Conservation (phyloP, 164 flowering plant genomes). For the Aristolochia fimbriata region DNA sequence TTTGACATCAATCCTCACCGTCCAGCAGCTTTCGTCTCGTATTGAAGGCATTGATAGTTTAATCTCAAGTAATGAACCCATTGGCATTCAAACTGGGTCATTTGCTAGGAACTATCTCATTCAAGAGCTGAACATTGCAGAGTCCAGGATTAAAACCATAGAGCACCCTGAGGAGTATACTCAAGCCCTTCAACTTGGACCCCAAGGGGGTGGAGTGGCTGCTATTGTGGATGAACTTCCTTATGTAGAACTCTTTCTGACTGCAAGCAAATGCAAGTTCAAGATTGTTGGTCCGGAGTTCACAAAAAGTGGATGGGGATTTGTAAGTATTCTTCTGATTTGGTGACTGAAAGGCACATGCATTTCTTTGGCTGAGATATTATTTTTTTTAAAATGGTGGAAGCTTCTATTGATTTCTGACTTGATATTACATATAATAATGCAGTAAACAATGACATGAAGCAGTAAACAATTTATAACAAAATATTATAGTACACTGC, state of each 20-base stretch:
- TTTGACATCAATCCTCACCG: slow-evolving; percentile 91
- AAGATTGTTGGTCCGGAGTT: slow-evolving; percentile 76
- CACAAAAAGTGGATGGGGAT: slow-evolving; percentile 94
- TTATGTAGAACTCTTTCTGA: slow-evolving; percentile 61
- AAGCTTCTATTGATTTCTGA: no score
- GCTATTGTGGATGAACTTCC: slow-evolving; percentile 95
- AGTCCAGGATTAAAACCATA: slow-evolving; percentile 40
- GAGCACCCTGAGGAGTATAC: slow-evolving; percentile 37
- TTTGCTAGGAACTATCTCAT: slow-evolving; percentile 63
- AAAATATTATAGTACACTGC: no score
- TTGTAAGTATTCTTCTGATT: slow-evolving; percentile 46
- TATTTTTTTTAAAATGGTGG: no score
- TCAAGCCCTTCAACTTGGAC: slow-evolving; percentile 48
- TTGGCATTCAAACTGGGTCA: slow-evolving; percentile 83
- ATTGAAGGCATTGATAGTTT: slow-evolving; percentile 72
- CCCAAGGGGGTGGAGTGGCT: slow-evolving; percentile 65
- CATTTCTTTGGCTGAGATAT: no score
- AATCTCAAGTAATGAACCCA: slow-evolving; percentile 48
- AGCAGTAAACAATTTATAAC: no score
- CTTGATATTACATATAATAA: no score
- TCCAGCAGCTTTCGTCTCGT: slow-evolving; percentile 68
- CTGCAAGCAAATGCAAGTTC: slow-evolving; percentile 43
- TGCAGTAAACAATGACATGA: no score
- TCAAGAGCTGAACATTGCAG: slow-evolving; percentile 57
- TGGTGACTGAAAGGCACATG: background rate